These are phyloP conservation scores for Xerocomus brunneocitrinus DNA, from an alignment of 768 basidiomycete genomes.

Conservation along the genomic window DNA sequence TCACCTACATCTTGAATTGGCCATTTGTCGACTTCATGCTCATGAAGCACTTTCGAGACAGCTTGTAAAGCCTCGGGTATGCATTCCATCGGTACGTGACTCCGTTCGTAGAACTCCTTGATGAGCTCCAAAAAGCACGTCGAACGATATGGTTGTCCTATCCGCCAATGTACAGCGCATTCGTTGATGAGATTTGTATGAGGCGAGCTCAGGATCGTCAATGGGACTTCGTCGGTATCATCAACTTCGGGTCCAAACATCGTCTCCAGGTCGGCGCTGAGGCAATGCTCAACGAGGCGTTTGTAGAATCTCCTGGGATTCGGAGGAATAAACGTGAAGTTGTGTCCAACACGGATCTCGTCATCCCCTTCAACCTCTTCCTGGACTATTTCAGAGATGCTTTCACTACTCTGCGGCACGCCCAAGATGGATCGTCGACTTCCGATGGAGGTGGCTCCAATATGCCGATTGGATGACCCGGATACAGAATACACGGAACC, in stretches of 20 bases:
- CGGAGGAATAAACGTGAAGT: slow-evolving; percentile 89
- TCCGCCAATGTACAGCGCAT: slow-evolving; percentile 86
- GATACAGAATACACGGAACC: slow-evolving; percentile 50
- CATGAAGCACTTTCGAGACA: slow-evolving; percentile 64
- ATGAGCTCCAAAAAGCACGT: slow-evolving; percentile 83
- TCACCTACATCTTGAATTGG: slow-evolving; percentile 71
- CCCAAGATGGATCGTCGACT: slow-evolving; percentile 60
- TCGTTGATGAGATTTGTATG: slow-evolving; percentile 85
- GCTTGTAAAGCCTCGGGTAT: slow-evolving; percentile 83
- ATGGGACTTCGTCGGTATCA: slow-evolving; percentile 90
- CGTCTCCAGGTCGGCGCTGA: slow-evolving; percentile 79
- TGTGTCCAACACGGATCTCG: slow-evolving; percentile 64
- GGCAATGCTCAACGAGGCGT: slow-evolving; percentile 76
- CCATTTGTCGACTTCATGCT: slow-evolving; percentile 75
- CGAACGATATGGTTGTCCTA: slow-evolving; percentile 72
- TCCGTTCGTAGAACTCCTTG: slow-evolving; percentile 79
- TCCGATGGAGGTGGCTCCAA: slow-evolving; percentile 59
- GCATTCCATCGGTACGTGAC: slow-evolving; percentile 91
- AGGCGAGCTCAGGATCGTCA: slow-evolving; percentile 77
- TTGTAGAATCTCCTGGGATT: slow-evolving; percentile 84
- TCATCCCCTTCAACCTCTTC: slow-evolving; percentile 56
- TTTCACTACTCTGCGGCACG: slow-evolving; percentile 27
- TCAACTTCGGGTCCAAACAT: slow-evolving; percentile 91
- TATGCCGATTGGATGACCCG: slow-evolving; percentile 40
- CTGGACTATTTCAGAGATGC: slow-evolving; percentile 31